Conservation (phyloP, 108 stramenopile genomes). For the Schizochytrium sp. region DNA sequence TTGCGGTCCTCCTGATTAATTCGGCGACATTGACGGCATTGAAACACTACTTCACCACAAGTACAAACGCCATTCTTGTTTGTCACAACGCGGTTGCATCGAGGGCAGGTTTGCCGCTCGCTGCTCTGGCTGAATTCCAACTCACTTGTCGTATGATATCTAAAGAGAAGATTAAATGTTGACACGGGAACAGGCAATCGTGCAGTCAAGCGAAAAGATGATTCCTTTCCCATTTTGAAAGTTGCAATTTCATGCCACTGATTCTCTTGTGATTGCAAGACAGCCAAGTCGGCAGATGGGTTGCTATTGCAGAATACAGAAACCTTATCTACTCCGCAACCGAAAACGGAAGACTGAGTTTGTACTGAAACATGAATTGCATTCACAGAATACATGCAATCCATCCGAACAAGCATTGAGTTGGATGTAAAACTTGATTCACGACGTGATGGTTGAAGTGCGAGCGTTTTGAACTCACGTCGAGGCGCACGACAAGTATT, state of each 20-base stretch:
- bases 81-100: conserved; percentile 89
- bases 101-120: conserved; percentile 80
- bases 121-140: conserved; percentile 41
- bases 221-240: background rate
- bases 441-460: background rate
- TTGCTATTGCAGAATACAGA: conserved; percentile 1
- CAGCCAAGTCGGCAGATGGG: conserved; percentile 2
- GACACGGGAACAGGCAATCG: conserved; percentile 37
- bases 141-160: conserved; percentile 22
- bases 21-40: conserved; percentile 91
- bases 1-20: conserved; percentile 94
- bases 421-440: conserved; percentile 16
- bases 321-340: conserved; percentile 8
- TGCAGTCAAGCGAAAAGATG: background rate
- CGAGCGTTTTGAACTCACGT: background rate
- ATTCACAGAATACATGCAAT: conserved; percentile 27
- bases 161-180: conserved; percentile 35
- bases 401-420: conserved; percentile 37
- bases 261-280: background rate
- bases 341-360: background rate
- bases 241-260: conserved; percentile 29
- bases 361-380: conserved; percentile 28
- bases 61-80: conserved; percentile 94
- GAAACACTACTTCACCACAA: conserved; percentile 95
- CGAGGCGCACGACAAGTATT: background rate